Evolutionary conservation across 345 rosid species (phyloP).

Genomic region (Adansonia digitata): DNA sequence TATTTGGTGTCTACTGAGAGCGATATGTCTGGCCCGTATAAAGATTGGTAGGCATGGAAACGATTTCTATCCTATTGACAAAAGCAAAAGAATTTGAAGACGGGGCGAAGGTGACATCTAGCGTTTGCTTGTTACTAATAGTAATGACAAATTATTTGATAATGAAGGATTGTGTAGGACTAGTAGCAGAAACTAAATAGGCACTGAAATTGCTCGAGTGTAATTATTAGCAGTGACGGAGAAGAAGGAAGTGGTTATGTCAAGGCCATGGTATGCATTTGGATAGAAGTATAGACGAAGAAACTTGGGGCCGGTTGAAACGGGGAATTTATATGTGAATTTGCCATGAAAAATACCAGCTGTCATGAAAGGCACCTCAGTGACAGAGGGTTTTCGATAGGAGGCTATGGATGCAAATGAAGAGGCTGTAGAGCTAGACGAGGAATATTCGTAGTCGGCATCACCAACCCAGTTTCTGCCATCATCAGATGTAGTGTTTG

Average conservation of each 20-base stretch:
- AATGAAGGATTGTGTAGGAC: background rate
- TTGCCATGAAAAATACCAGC: conserved; percentile 16
- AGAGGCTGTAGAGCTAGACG: background rate
- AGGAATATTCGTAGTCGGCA: background rate
- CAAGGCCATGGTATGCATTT: background rate
- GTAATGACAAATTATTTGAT: conserved; percentile 8
- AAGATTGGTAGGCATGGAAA: conserved; percentile 30
- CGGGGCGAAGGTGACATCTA: conserved; percentile 1
- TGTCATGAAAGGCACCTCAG: conserved; percentile 11
- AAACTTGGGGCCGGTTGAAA: conserved; percentile 18
- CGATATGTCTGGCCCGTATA: conserved; percentile 5
- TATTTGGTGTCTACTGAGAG: background rate
- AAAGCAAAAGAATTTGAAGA: conserved; percentile 18
- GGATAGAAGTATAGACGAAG: conserved; percentile 26
- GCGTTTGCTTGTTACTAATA: background rate
- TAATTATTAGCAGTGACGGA: conserved; percentile 8
- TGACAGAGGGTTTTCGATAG: background rate
- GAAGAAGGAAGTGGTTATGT: conserved; percentile 21
- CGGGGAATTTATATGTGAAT: conserved; percentile 24
- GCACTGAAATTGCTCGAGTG: conserved; percentile 30
- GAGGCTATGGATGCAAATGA: background rate
- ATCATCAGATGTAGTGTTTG: background rate
- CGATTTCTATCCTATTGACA: conserved; percentile 37
- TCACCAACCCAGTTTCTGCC: conserved; percentile 7
- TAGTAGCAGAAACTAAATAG: background rate